Percentiles rank a stretch among this genome's conserved stretches.
Evolutionary conservation across 495 filamentous ascomycete genomes (phyloP).

Genomic region (Parachaetomium inaequale): DNA sequence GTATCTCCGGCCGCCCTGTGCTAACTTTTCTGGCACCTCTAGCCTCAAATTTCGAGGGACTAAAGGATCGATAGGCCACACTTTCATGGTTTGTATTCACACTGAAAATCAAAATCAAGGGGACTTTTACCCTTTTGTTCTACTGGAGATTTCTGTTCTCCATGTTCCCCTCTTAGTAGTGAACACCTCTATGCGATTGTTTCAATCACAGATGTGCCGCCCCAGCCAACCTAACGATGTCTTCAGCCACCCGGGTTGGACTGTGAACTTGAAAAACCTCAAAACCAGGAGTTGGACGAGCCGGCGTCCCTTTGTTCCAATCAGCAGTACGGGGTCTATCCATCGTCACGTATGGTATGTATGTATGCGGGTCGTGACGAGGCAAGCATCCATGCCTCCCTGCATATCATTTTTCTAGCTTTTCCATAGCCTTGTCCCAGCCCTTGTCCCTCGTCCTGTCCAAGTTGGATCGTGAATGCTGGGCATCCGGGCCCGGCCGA

Average conservation of each 20-base stretch:
- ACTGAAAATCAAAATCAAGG: slow-evolving; percentile 78
- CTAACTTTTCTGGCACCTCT: slow-evolving; percentile 76
- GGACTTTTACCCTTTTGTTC: slow-evolving; percentile 77
- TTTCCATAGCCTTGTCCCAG: too few relatives aligned
- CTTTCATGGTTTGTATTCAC: slow-evolving; percentile 75
- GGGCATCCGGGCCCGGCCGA: background rate
- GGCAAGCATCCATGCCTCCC: too few relatives aligned
- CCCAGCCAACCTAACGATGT: slow-evolving; percentile 70
- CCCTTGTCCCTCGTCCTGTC: too few relatives aligned
- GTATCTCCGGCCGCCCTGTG: too few relatives aligned
- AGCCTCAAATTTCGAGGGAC: slow-evolving; percentile 72
- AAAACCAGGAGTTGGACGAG: slow-evolving; percentile 64
- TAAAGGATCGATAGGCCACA: slow-evolving; percentile 75
- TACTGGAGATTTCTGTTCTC: slow-evolving; percentile 62
- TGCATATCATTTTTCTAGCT: too few relatives aligned
- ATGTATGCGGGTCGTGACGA: too few relatives aligned
- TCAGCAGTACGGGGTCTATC: too few relatives aligned
- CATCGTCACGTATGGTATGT: too few relatives aligned
- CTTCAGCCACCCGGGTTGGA: slow-evolving; percentile 65
- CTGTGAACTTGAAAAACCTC: slow-evolving; percentile 60
- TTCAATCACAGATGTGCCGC: slow-evolving; percentile 69
- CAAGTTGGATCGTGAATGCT: too few relatives aligned
- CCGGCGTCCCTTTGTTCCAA: too few relatives aligned
- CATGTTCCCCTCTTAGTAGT: slow-evolving; percentile 66
- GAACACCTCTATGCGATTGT: slow-evolving; percentile 64